These are phyloP conservation scores for Metarhizium guizhouense DNA, from an alignment of 2,329 filamentous ascomycete species.

Conservation along the genomic window DNA sequence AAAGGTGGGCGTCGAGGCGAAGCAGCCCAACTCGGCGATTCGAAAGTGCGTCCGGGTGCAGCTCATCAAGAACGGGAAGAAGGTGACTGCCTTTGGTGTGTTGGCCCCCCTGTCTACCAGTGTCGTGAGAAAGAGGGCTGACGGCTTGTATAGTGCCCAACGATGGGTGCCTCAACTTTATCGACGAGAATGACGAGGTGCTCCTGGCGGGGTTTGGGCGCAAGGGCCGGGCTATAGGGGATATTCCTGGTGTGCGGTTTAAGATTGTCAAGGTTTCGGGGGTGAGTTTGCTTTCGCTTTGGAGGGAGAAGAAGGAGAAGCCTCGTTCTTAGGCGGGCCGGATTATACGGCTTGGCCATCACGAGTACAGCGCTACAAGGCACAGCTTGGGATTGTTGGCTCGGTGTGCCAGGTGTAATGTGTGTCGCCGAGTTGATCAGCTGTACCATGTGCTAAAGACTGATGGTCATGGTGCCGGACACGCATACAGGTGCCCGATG, in stretches of 20 bases:
- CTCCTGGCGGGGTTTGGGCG: constrained; percentile 99
- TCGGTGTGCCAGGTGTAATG: too few species aligned
- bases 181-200: constrained; percentile 99
- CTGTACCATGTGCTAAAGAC: too few species aligned
- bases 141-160: constrained; percentile 69
- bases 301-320: constrained; percentile 99
- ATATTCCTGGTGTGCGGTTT: constrained; percentile 99
- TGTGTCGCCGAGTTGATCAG: too few species aligned
- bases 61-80: constrained; percentile 99
- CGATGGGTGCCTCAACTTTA: constrained; percentile 99
- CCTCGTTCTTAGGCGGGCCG: constrained; percentile 59
- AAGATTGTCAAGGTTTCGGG: constrained; percentile 99
- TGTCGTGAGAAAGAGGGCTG: background rate
- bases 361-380: too few species aligned
- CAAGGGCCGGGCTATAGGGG: constrained; percentile 99
- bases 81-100: constrained; percentile 99
- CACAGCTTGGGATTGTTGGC: too few species aligned
- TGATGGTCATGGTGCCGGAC: too few species aligned
- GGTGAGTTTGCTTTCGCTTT: constrained; percentile 88
- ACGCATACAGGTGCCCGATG: too few species aligned
- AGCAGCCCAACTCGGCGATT: constrained; percentile 99
- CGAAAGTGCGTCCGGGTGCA: constrained; percentile 99
- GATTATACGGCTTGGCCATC: too few species aligned
- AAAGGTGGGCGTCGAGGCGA: constrained; percentile 99
- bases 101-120: background rate